Percentiles rank a stretch among this genome's conserved stretches.
Evolutionary conservation across 2,329 filamentous ascomycete genomes (phyloP).

Genomic region (Stemphylium vesicarium): DNA sequence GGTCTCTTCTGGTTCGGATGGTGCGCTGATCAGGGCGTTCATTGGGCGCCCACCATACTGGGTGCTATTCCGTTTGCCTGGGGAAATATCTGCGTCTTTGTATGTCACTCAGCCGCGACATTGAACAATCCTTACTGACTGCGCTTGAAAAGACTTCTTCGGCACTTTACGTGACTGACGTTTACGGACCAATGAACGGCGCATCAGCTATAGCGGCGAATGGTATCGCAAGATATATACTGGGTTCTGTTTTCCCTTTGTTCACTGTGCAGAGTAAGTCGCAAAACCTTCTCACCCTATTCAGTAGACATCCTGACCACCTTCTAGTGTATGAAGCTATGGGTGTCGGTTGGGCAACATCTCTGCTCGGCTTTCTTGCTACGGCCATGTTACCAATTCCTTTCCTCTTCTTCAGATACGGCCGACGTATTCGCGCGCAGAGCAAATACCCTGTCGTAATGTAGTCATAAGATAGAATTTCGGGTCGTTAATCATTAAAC

Average conservation of each 20-base stretch:
- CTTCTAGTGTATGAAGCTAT: constrained; percentile 40
- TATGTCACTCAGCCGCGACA: constrained; percentile 45
- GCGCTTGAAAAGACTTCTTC: constrained; percentile 26
- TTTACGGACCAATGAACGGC: constrained; percentile 42
- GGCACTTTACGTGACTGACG: constrained; percentile 39
- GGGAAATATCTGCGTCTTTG: constrained; percentile 67
- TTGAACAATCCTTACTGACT: not conserved
- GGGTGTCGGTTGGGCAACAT: constrained; percentile 49
- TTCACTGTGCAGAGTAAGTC: constrained; percentile 47
- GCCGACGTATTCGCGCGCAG: constrained; percentile 29
- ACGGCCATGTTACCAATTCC: constrained; percentile 42
- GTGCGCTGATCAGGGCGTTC: constrained; percentile 55
- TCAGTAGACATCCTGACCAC: not conserved
- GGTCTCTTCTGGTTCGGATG: constrained; percentile 68
- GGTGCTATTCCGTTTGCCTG: constrained; percentile 64
- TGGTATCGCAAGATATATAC: constrained; percentile 46
- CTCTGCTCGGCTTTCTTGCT: constrained; percentile 49
- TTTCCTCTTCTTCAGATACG: constrained; percentile 36
- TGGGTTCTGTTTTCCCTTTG: constrained; percentile 46
- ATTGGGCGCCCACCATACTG: constrained; percentile 58
- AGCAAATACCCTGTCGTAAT: constrained; percentile 29
- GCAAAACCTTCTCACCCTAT: not conserved
- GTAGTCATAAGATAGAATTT: not conserved
- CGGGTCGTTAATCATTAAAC: not conserved
- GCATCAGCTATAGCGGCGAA: constrained; percentile 49